A percentile compares a stretch with the other conserved stretches of the same genome.
These are phyloP conservation scores for Plectranthus barbatus DNA, from an alignment of 257 asterid species.

Conservation along the genomic window DNA sequence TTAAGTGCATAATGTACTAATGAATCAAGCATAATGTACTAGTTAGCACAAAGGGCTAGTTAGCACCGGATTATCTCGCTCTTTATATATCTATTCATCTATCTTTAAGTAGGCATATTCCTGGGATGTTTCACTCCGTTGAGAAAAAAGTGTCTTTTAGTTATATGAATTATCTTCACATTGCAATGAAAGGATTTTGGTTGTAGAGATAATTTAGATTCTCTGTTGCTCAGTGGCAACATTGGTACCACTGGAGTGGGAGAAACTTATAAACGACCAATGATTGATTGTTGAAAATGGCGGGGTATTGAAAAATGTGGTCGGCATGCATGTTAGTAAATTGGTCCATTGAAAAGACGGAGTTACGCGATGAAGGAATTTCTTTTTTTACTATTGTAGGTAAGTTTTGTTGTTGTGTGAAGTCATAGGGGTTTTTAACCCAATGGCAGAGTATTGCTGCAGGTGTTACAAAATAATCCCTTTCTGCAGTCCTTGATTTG, in stretches of 20 bases:
- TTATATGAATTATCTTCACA: background rate
- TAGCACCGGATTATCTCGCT: too few species aligned
- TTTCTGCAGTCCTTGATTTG: background rate
- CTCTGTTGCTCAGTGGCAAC: background rate
- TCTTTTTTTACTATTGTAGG: background rate
- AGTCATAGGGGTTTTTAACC: background rate
- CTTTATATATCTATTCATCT: too few species aligned
- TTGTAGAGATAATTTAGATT: background rate
- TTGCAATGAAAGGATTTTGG: background rate
- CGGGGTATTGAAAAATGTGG: background rate
- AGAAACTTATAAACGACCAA: background rate
- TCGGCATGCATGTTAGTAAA: background rate
- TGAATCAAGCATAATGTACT: too few species aligned
- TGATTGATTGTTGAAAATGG: conserved; percentile 7
- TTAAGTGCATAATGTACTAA: too few species aligned
- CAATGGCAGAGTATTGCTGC: background rate
- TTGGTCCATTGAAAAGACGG: background rate
- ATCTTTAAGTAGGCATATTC: background rate
- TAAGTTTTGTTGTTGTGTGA: background rate
- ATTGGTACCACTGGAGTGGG: background rate
- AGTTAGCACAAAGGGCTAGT: too few species aligned
- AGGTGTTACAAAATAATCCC: background rate
- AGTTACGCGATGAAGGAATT: background rate
- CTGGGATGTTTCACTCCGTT: conserved; percentile 2
- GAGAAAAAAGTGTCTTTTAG: background rate